phyloP scores from a whole-genome alignment of 1,284 basidiomycete species.

The Boletus sp. region DNA sequence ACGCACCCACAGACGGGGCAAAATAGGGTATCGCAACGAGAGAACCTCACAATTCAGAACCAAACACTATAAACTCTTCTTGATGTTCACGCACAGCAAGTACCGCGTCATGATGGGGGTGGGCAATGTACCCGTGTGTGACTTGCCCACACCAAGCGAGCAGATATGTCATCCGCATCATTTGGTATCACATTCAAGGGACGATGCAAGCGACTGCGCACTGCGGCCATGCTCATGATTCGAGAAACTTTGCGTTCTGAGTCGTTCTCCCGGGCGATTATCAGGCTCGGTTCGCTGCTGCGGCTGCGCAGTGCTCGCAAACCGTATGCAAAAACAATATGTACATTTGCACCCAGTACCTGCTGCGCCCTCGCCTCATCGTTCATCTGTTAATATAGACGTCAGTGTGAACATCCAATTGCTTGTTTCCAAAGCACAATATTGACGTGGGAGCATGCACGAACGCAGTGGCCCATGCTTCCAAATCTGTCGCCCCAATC shows the following conservation, averaged over 20 bases:
- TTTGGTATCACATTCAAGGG: neutral
- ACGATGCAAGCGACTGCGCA: neutral
- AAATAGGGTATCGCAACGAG: neutral
- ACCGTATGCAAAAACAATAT: too few relatives aligned
- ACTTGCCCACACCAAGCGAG: neutral
- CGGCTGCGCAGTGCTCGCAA: neutral
- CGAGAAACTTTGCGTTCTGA: neutral
- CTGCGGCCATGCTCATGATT: neutral
- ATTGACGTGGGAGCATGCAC: too few relatives aligned
- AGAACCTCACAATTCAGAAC: neutral
- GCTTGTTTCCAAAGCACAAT: neutral
- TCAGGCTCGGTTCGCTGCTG: too few relatives aligned
- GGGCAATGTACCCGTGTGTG: neutral
- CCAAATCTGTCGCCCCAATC: neutral
- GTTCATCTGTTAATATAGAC: neutral
- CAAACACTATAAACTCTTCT: neutral
- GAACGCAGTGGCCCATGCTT: too few relatives aligned
- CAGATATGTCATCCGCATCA: neutral
- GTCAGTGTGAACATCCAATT: neutral
- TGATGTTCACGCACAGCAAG: constrained; percentile 13
- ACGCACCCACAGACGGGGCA: constrained; percentile 2
- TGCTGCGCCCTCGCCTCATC: neutral
- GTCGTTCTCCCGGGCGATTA: too few relatives aligned
- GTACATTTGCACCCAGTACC: neutral
- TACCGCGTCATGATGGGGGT: constrained; percentile 2